Evolutionary conservation across 139 green algal species (phyloP), one percentile per base, ranked within the genome.

Genomic region (Chlorella sp.): DNA sequence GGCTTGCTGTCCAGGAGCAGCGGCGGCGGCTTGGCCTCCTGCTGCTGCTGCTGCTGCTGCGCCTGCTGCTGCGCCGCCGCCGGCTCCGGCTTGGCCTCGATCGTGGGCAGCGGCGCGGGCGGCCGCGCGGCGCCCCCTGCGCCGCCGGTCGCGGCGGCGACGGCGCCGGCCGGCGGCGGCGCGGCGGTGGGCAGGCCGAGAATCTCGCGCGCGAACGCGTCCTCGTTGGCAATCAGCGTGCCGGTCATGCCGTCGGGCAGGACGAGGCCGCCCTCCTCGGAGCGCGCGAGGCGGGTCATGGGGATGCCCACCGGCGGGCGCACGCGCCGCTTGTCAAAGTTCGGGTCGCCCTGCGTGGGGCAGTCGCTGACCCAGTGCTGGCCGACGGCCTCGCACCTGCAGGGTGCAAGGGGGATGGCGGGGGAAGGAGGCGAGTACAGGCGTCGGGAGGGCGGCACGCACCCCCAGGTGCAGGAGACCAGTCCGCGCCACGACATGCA

Each of bases 341-440:
- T 68, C 2, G 90, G 86, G 63, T 93, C 86, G 40, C 82, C 84
- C 11, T 90, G 82, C 2, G 90, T 93, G n/a, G 92, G 91, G 80
- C 92, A 96, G 73, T 95, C 83, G 42, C 83, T 73, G 17, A 88
- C 74, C 48, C 74, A 93, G 83, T 94, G 90, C 4, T 53, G 61
- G 8, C 56, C 80, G 27, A 77, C 63, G 0, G 74, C 74, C 12
- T 85, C 80, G 43, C 80, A 85, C 36, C 70, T 79, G 71, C 21
- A 45, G 29, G 33, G 29, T 55, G 25, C 9, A 27, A 42, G 2
- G 70, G 3, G 46, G 19, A 6, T 33, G 58, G 58, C 29, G 11
- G 29, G n/a, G 19, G 53, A n/a, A n/a, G n/a, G 42, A 15, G 42
- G 27, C 6, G 23, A 43, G 66, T 46, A 29, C n/a, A 36, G 15